Evolutionary conservation across 73 alveolate genomes (phyloP).

Genomic region (Blepharisma japonicum): DNA sequence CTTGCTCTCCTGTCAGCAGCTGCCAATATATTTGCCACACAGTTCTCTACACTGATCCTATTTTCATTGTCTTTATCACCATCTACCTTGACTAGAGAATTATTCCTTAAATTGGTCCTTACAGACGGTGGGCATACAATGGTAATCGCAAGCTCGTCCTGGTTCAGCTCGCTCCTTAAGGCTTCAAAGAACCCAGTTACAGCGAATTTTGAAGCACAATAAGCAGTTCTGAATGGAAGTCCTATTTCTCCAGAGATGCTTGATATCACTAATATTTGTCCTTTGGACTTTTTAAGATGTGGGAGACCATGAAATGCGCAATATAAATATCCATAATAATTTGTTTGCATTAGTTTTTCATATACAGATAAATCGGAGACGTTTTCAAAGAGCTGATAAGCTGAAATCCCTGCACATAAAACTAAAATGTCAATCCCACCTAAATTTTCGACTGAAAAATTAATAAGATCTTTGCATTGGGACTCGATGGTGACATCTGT

Average conservation of each 20-base stretch:
- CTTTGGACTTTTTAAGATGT: slow-evolving; percentile 52
- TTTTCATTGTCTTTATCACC: slow-evolving; percentile 55
- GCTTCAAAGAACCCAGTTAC: slow-evolving; percentile 82
- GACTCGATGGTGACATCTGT: neutral
- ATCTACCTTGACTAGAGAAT: slow-evolving; percentile 38
- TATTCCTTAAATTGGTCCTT: slow-evolving; percentile 46
- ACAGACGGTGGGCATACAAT: slow-evolving; percentile 79
- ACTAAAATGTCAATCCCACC: slow-evolving; percentile 45
- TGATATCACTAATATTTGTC: slow-evolving; percentile 72
- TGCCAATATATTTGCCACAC: slow-evolving; percentile 51
- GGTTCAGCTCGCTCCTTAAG: slow-evolving; percentile 60
- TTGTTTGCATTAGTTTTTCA: slow-evolving; percentile 60
- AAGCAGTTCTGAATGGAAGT: slow-evolving; percentile 71
- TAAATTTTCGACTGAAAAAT: slow-evolving; percentile 38
- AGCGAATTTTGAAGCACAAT: slow-evolving; percentile 77
- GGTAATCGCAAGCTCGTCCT: slow-evolving; percentile 63
- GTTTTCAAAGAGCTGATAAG: slow-evolving; percentile 64
- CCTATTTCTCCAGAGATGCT: slow-evolving; percentile 81
- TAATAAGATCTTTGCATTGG: slow-evolving; percentile 35
- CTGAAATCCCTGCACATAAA: slow-evolving; percentile 76
- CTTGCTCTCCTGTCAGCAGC: slow-evolving; percentile 78
- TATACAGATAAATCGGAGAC: slow-evolving; percentile 51
- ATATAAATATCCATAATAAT: slow-evolving; percentile 64
- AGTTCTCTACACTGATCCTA: slow-evolving; percentile 60
- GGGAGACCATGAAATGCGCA: slow-evolving; percentile 58